These are phyloP conservation scores for Verbena officinalis DNA, from an alignment of 257 asterid genomes.

Conservation along the genomic window DNA sequence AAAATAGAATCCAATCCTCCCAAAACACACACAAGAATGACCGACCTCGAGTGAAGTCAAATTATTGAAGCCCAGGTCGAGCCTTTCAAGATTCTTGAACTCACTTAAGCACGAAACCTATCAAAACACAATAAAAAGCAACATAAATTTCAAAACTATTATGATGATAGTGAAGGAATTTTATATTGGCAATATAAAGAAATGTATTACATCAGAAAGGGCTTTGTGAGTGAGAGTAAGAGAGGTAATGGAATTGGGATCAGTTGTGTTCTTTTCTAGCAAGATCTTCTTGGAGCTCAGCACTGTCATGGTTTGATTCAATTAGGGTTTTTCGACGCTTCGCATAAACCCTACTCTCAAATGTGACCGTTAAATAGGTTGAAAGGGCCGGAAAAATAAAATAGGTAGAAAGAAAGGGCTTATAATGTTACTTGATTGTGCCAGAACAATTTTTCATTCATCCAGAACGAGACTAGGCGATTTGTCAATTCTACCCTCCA, in stretches of 20 bases:
- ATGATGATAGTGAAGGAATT: neutral
- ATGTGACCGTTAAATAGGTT: neutral
- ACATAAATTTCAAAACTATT: neutral
- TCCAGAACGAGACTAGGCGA: neutral
- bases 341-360: constrained; percentile 24
- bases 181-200: neutral
- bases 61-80: constrained; percentile 77
- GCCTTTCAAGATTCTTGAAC: constrained; percentile 79
- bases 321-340: constrained; percentile 37
- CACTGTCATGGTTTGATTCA: constrained; percentile 47
- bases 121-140: neutral
- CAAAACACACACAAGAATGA: neutral
- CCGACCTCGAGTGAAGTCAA: constrained; percentile 82
- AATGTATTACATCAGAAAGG: constrained; percentile 67
- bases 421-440: neutral
- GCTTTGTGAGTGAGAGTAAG: constrained; percentile 85
- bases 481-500: neutral
- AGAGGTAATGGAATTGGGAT: constrained; percentile 57
- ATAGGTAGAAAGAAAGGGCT: too few relatives aligned
- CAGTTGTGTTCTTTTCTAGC: constrained; percentile 55
- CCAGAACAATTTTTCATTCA: neutral
- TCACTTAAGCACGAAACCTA: constrained; percentile 88
- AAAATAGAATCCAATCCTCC: neutral
- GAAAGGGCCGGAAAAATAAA: neutral
- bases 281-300: constrained; percentile 72